Evolutionary conservation across 1,284 basidiomycete genomes (phyloP).

Genomic region (Ceratobasidium theobromae): DNA sequence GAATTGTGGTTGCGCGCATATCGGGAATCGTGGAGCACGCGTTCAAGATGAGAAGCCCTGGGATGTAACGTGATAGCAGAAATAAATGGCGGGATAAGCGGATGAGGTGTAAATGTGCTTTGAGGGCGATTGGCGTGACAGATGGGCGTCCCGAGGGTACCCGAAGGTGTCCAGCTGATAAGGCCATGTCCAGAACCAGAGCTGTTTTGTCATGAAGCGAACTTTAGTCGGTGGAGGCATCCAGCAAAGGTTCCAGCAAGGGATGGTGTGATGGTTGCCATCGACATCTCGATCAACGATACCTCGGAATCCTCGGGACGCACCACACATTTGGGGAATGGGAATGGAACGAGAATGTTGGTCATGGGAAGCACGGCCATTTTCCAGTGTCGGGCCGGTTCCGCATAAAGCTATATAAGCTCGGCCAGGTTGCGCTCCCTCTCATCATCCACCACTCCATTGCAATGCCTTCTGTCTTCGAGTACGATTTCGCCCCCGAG

Average conservation of each 20-base stretch:
- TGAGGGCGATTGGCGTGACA: background rate
- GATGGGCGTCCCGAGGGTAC: constrained; percentile 1
- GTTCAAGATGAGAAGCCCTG: background rate
- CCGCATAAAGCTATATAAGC: too few relatives aligned
- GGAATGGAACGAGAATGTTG: too few relatives aligned
- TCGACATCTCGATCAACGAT: too few relatives aligned
- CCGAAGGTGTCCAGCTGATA: background rate
- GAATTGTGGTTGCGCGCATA: constrained; percentile 2
- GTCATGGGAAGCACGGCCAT: too few relatives aligned
- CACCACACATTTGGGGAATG: too few relatives aligned
- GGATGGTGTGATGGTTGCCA: too few relatives aligned
- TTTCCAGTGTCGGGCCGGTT: too few relatives aligned
- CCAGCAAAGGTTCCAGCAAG: too few relatives aligned
- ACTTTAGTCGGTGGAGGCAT: too few relatives aligned
- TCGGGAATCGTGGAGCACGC: background rate
- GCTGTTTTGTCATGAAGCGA: too few relatives aligned
- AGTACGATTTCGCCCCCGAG: constrained; percentile 33
- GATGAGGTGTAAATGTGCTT: background rate
- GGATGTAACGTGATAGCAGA: background rate
- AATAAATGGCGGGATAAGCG: constrained; percentile 23
- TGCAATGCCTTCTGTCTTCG: constrained; percentile 32
- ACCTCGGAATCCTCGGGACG: too few relatives aligned
- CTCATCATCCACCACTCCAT: background rate
- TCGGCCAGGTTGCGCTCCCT: background rate
- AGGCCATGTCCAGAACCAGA: too few relatives aligned